Evolutionary conservation across 805 yeast genomes (phyloP).

Genomic region (Nakazawaea wyomingensis): DNA sequence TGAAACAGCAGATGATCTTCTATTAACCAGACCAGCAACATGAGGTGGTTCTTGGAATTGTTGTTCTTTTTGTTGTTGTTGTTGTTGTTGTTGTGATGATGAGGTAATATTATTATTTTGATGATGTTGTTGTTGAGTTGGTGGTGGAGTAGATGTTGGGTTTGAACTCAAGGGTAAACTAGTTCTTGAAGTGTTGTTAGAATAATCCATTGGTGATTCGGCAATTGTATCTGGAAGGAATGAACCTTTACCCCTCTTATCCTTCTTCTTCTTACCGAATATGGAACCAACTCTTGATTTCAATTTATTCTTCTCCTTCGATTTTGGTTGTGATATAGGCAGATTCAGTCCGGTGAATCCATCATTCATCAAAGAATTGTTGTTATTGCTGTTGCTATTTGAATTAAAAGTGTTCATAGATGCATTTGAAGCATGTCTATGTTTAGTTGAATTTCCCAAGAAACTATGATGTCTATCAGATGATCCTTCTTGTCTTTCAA

Average conservation of each 20-base stretch:
- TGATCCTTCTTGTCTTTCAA: slow-evolving; percentile 12
- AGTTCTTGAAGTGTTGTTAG: slow-evolving; percentile 14
- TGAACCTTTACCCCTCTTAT: slow-evolving; percentile 21
- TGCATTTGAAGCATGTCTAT: slow-evolving; percentile 4
- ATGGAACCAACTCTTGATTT: slow-evolving; percentile 74
- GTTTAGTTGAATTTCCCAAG: background rate
- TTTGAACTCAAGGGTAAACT: slow-evolving; percentile 17
- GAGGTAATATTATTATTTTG: slow-evolving; percentile 4
- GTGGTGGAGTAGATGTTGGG: slow-evolving; percentile 6
- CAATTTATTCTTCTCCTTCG: slow-evolving; percentile 34
- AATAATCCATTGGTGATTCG: slow-evolving; percentile 28
- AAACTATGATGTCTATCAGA: slow-evolving; percentile 9
- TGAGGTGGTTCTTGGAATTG: background rate
- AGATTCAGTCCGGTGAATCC: slow-evolving; percentile 18
- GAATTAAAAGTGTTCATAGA: slow-evolving; percentile 7
- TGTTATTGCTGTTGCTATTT: slow-evolving; percentile 7
- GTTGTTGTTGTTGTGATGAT: slow-evolving; percentile 4
- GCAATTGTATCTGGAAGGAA: slow-evolving; percentile 20
- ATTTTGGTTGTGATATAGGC: no score
- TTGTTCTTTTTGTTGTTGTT: background rate
- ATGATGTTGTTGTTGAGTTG: background rate
- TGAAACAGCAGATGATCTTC: slow-evolving; percentile 2
- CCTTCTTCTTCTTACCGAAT: slow-evolving; percentile 57
- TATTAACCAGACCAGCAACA: background rate
- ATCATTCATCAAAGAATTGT: slow-evolving; percentile 6